phyloP scores from a whole-genome alignment of 2,329 filamentous ascomycete species.

The Beauveria scarabaeidicola region DNA sequence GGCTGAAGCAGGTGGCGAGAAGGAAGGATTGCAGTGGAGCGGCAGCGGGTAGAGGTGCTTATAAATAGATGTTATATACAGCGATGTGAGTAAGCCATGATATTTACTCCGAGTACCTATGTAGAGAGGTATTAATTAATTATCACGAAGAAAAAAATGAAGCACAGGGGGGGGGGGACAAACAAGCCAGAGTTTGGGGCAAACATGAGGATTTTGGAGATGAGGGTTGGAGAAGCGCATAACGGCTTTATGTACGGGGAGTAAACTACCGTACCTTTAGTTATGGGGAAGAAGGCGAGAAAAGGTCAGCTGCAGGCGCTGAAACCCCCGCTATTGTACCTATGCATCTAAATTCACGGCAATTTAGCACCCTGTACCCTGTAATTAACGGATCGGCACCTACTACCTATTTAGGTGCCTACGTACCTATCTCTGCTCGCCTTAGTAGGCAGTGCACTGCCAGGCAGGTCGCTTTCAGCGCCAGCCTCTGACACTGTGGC shows the following conservation, averaged over 20 bases:
- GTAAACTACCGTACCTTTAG: too few species aligned
- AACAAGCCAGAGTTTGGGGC: neutral
- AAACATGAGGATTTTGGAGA: neutral
- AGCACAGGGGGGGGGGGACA: neutral
- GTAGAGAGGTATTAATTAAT: neutral
- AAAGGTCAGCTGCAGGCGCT: neutral
- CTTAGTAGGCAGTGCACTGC: too few species aligned
- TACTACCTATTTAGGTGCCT: too few species aligned
- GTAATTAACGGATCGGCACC: too few species aligned
- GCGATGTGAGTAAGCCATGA: neutral
- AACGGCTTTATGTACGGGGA: neutral
- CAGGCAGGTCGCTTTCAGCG: neutral
- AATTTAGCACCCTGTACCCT: too few species aligned
- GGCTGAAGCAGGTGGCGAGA: neutral
- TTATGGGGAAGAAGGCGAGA: neutral
- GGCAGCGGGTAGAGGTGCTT: neutral
- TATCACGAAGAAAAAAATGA: neutral
- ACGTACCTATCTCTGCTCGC: too few species aligned
- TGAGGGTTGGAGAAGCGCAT: neutral
- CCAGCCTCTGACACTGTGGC: neutral
- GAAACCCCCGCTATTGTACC: neutral
- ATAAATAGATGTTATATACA: neutral
- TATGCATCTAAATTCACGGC: too few species aligned
- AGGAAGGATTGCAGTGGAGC: neutral
- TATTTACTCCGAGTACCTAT: neutral